phyloP scores from a whole-genome alignment of 805 yeast species.

The Metschnikowia anglica region DNA sequence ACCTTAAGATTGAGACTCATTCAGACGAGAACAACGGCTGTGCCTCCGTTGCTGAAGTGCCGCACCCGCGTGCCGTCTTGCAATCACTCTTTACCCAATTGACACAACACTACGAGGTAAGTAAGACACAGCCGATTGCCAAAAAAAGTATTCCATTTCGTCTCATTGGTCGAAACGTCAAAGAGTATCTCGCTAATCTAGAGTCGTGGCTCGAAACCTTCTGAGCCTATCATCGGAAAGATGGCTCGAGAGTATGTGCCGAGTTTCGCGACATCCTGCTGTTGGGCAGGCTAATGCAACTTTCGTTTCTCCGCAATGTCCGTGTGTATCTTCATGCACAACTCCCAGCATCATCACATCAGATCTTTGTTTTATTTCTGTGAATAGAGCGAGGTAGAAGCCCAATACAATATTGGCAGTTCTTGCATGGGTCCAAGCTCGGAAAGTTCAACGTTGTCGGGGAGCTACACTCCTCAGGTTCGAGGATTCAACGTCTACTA shows the following conservation, averaged over 20 bases:
- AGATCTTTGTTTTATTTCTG: neutral
- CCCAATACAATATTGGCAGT: neutral
- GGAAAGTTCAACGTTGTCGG: neutral
- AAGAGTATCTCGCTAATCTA: slow-evolving; percentile 19
- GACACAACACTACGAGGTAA: slow-evolving; percentile 30
- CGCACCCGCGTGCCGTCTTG: slow-evolving; percentile 7
- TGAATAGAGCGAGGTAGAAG: neutral
- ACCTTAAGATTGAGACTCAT: no score
- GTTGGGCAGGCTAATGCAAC: neutral
- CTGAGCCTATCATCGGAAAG: neutral
- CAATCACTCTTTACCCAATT: slow-evolving; percentile 27
- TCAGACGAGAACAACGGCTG: no score
- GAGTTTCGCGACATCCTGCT: neutral
- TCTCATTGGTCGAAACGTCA: slow-evolving; percentile 31
- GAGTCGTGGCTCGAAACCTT: slow-evolving; percentile 10
- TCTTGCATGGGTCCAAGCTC: neutral
- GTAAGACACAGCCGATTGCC: slow-evolving; percentile 35
- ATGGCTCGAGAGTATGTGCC: neutral
- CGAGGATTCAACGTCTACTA: slow-evolving; percentile 1
- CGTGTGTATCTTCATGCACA: neutral
- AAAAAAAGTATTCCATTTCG: slow-evolving; percentile 33
- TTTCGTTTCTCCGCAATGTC: neutral
- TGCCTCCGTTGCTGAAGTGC: neutral
- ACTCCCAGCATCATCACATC: neutral
- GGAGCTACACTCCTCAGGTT: neutral